phyloP scores from a whole-genome alignment of 129 eudicot genomes.

The Deinandra increscens region DNA sequence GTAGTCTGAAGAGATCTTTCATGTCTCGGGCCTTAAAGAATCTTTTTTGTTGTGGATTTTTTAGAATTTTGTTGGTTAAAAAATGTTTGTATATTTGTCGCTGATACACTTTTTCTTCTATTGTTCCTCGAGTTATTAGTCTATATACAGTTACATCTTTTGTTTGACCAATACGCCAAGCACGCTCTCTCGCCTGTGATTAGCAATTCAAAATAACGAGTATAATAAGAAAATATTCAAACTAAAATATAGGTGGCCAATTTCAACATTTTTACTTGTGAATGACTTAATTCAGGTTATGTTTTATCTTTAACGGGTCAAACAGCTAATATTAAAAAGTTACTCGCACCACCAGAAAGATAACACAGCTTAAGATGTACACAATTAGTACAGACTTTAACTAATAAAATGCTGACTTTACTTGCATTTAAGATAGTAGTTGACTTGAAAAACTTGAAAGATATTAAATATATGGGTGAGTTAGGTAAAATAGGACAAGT shows the following conservation, averaged over 20 bases:
- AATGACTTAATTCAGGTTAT: background rate
- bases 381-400: background rate
- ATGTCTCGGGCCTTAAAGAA: conserved; percentile 95
- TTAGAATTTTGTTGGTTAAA: conserved; percentile 83
- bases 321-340: background rate
- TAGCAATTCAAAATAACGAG: conserved; percentile 5
- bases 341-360: background rate
- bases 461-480: background rate
- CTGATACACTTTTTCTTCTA: conserved; percentile 95
- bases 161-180: conserved; percentile 98
- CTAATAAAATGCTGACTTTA: background rate
- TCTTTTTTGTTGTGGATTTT: conserved; percentile 93
- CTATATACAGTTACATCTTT: conserved; percentile 83
- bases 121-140: conserved; percentile 92
- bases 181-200: conserved; percentile 96
- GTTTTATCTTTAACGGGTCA: background rate
- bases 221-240: conserved; percentile 4
- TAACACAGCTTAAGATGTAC: background rate
- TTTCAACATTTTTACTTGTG: background rate
- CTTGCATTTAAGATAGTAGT: background rate
- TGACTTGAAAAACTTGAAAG: background rate
- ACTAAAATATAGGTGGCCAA: background rate
- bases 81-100: conserved; percentile 94
- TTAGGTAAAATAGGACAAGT: background rate
- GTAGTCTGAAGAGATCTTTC: conserved; percentile 80